Evolutionary conservation across 148 eudicot genomes (phyloP).

Genomic region (Salicornia ramosissima): DNA sequence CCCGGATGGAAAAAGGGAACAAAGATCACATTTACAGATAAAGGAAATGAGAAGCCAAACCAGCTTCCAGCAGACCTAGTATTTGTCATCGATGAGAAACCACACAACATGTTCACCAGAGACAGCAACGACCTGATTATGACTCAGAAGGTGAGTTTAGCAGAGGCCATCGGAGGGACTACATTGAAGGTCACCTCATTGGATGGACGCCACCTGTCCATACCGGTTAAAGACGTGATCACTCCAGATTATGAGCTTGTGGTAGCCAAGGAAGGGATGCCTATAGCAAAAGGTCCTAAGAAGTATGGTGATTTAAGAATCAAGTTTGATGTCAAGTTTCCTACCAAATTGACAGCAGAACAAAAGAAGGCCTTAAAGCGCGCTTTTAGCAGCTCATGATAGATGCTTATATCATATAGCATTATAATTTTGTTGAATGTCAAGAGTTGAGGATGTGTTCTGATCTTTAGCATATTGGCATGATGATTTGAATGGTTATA

Average conservation of each 20-base stretch:
- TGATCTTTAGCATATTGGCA: not conserved
- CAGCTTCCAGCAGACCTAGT: constrained; percentile 82
- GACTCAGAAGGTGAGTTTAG: constrained; percentile 40
- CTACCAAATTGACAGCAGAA: constrained; percentile 43
- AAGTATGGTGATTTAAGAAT: constrained; percentile 58
- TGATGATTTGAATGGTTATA: not conserved
- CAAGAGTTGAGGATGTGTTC: not conserved
- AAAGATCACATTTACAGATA: constrained; percentile 78
- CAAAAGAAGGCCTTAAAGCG: constrained; percentile 54
- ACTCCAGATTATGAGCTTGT: constrained; percentile 59
- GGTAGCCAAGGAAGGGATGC: constrained; percentile 64
- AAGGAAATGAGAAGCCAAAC: constrained; percentile 68
- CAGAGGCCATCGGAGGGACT: constrained; percentile 68
- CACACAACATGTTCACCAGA: constrained; percentile 49
- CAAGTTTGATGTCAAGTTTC: constrained; percentile 65
- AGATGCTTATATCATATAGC: not conserved
- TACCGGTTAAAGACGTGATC: constrained; percentile 52
- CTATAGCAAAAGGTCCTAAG: constrained; percentile 59
- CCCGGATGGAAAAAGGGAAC: constrained; percentile 97
- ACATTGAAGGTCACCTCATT: constrained; percentile 47
- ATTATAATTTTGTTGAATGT: not conserved
- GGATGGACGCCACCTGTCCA: constrained; percentile 46
- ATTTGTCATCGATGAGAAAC: constrained; percentile 81
- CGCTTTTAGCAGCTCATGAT: constrained; percentile 51
- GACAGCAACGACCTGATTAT: constrained; percentile 69